Evolutionary conservation across 495 filamentous ascomycete genomes (phyloP).

Genomic region (Schizothecium vesticola): DNA sequence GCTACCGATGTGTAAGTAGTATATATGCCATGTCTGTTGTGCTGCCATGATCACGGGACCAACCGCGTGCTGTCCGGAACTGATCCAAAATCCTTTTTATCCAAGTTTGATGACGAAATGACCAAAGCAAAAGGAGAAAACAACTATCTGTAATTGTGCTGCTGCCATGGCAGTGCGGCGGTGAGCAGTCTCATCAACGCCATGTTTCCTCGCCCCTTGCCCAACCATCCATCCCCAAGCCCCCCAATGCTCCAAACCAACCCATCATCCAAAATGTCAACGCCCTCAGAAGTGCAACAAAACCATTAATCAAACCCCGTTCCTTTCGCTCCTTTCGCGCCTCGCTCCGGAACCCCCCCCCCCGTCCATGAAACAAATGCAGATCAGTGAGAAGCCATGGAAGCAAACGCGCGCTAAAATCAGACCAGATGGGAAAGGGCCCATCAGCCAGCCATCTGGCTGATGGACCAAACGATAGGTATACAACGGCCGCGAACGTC

Average conservation of each 20-base stretch:
- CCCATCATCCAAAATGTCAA: neutral
- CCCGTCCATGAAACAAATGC: neutral
- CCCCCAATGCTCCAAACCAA: neutral
- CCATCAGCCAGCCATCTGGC: neutral
- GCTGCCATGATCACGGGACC: neutral
- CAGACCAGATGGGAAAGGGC: neutral
- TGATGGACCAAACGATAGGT: conserved; percentile 1
- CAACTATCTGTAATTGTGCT: neutral
- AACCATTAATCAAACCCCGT: neutral
- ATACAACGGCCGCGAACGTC: conserved; percentile 4
- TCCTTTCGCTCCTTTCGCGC: neutral
- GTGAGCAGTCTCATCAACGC: neutral
- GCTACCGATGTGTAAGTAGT: neutral
- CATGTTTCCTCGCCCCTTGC: neutral
- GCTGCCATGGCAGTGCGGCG: neutral
- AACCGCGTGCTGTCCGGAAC: neutral
- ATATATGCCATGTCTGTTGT: neutral
- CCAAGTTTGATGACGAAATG: neutral
- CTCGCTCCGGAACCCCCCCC: neutral
- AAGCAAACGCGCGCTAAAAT: neutral
- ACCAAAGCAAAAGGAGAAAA: neutral
- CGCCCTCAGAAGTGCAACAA: neutral
- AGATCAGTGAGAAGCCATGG: neutral
- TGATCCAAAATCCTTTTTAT: neutral
- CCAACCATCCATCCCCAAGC: neutral